Evolutionary conservation across 2,329 filamentous ascomycete genomes (phyloP).

Genomic region (Biscogniauxia marginata): DNA sequence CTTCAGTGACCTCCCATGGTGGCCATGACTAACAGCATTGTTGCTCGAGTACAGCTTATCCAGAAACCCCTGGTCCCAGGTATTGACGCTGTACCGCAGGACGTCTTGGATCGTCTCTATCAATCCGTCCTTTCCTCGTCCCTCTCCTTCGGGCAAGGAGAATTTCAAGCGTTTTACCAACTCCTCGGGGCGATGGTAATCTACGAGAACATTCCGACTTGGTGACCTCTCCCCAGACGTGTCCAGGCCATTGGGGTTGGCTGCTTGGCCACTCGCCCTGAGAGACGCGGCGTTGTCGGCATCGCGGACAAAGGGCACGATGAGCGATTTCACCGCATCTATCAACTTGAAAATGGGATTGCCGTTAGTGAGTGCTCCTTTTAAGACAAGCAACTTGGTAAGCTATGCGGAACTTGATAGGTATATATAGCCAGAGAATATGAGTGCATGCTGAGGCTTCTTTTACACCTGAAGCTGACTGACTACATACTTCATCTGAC

Average conservation of each 20-base stretch:
- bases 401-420: background rate
- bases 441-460: background rate
- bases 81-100: slow-evolving; percentile 87
- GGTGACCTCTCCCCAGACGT: slow-evolving; percentile 13
- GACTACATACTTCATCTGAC: slow-evolving; percentile 16
- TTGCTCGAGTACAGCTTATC: slow-evolving; percentile 94
- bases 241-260: slow-evolving; percentile 35
- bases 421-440: background rate
- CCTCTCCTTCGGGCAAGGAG: slow-evolving; percentile 54
- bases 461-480: background rate
- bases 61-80: slow-evolving; percentile 96
- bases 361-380: background rate
- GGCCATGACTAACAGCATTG: slow-evolving; percentile 63
- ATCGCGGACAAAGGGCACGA: slow-evolving; percentile 69
- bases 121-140: slow-evolving; percentile 69
- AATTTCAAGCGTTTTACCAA: slow-evolving; percentile 56
- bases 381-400: background rate
- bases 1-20: background rate
- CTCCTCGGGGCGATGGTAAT: slow-evolving; percentile 58
- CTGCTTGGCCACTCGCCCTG: slow-evolving; percentile 52
- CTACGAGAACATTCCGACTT: slow-evolving; percentile 58
- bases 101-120: slow-evolving; percentile 69
- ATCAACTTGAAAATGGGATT: slow-evolving; percentile 53
- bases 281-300: slow-evolving; percentile 62
- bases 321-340: slow-evolving; percentile 62